Percentiles rank a stretch among this genome's conserved stretches.
phyloP scores from a whole-genome alignment of 164 flowering plant species.

The Kingdonia uniflora region DNA sequence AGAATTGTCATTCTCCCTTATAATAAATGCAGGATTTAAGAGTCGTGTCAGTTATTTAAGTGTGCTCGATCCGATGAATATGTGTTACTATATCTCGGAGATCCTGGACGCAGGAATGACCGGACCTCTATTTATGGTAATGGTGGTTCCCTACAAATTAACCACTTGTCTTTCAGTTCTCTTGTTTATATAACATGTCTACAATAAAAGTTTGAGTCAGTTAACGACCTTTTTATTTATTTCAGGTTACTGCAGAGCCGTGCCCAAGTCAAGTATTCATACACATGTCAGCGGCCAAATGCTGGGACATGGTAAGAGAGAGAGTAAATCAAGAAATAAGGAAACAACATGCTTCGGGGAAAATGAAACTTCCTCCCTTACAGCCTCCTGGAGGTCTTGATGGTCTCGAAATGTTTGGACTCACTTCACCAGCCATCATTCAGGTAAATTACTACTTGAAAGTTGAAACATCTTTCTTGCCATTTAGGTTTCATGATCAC shows the following conservation, averaged over 20 bases:
- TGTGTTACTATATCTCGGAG: slow-evolving; percentile 73
- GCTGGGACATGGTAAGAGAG: slow-evolving; percentile 97
- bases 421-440: slow-evolving; percentile 66
- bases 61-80: slow-evolving; percentile 60
- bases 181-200: no score
- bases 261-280: slow-evolving; percentile 66
- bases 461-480: neutral
- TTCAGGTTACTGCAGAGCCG: slow-evolving; percentile 71
- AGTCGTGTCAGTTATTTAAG: slow-evolving; percentile 78
- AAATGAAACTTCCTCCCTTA: slow-evolving; percentile 57
- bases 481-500: no score
- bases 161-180: no score
- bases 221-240: neutral
- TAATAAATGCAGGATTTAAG: slow-evolving; percentile 59
- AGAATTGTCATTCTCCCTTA: neutral
- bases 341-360: slow-evolving; percentile 57
- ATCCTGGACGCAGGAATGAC: slow-evolving; percentile 60
- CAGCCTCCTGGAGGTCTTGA: slow-evolving; percentile 93
- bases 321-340: slow-evolving; percentile 80
- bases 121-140: slow-evolving; percentile 87
- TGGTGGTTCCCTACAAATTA: neutral
- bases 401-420: slow-evolving; percentile 97
- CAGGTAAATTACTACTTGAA: slow-evolving; percentile 37
- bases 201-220: neutral
- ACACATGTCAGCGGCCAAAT: slow-evolving; percentile 54